Evolutionary conservation across 2,329 filamentous ascomycete genomes (phyloP), one percentile per base, ranked within the genome.

Genomic region (Pestalotiopsis sp.): DNA sequence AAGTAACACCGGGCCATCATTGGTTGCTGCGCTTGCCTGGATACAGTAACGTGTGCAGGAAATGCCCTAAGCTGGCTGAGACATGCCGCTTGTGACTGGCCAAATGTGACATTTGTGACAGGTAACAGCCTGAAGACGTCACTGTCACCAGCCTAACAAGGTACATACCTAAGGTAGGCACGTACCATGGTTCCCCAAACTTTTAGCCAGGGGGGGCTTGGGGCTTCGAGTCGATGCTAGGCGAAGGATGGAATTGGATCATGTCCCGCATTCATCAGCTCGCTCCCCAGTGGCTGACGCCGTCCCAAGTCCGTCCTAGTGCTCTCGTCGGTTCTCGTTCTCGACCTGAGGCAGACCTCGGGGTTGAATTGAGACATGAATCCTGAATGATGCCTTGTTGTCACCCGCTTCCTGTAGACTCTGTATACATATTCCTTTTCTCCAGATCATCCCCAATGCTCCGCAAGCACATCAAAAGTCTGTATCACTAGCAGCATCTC

Each of bases 191-290:
- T 49, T 49, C 41, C 41, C 13, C 13, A 49, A 14, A n/a, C 13
- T 49, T 14, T 49, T 49, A n/a, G 41, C 41, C 41, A n/a, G 41
- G 41, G 41, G n/a, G 45, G 17, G n/a, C 45, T 20, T 17, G 45
- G 45, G 45, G 45, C 17, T n/a, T 20, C 45, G 20, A 20, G 45
- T n/a, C 20, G 14, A 52, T 60, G 57, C 57, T 36, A 60, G 23
- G 17, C 23, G 57, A 60, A 27, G 57, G 60, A 31, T 20, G 60
- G 60, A 41, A 63, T 63, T 63, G 60, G 60, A 63, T 63, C 27
- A 38, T 63, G 62, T 65, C 62, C 62, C 62, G 62, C 62, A 65
- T 65, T 20, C 62, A 65, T 45, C 41, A 62, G 59, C 59, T 62
- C 14, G 27, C n/a, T 20, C 17, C 17, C 45, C 25, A 62, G 59